A percentile compares a stretch with the other conserved stretches of the same genome.
These are phyloP conservation scores for Fusarium foetens DNA, from an alignment of 2,329 filamentous ascomycete genomes.

Conservation along the genomic window DNA sequence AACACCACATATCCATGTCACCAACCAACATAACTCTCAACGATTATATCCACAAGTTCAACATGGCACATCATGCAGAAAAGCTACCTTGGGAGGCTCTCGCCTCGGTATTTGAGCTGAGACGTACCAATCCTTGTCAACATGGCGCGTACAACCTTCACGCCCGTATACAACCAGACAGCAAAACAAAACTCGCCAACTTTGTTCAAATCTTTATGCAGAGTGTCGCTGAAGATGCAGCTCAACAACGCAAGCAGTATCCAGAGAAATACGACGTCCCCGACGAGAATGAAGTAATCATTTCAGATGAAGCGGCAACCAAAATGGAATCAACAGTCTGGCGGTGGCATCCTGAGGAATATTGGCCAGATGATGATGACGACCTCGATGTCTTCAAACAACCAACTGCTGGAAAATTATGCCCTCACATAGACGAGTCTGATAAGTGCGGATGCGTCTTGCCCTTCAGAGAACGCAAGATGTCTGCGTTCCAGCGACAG, in stretches of 20 bases:
- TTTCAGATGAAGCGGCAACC: background rate
- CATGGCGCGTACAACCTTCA: conserved; percentile 20
- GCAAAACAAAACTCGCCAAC: background rate
- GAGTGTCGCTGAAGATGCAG: background rate
- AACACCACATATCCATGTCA: background rate
- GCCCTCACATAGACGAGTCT: background rate
- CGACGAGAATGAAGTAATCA: background rate
- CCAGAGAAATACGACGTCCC: background rate
- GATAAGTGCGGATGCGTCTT: background rate
- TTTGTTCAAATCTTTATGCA: background rate
- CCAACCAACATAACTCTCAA: background rate
- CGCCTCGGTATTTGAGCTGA: conserved; percentile 17
- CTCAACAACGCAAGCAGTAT: background rate
- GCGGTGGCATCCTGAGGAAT: background rate
- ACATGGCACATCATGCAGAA: conserved; percentile 16
- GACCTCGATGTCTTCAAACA: background rate
- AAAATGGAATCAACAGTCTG: background rate
- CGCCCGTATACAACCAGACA: background rate
- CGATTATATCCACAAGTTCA: background rate
- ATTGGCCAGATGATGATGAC: background rate
- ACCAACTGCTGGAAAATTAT: background rate
- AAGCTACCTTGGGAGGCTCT: conserved; percentile 22
- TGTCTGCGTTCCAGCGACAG: background rate
- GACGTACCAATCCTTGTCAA: conserved; percentile 9
- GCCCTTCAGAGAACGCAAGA: background rate